Percentiles rank a stretch among this genome's conserved stretches.
Conservation (phyloP, 2,329 filamentous ascomycete genomes). For the Shiraia sp. region DNA sequence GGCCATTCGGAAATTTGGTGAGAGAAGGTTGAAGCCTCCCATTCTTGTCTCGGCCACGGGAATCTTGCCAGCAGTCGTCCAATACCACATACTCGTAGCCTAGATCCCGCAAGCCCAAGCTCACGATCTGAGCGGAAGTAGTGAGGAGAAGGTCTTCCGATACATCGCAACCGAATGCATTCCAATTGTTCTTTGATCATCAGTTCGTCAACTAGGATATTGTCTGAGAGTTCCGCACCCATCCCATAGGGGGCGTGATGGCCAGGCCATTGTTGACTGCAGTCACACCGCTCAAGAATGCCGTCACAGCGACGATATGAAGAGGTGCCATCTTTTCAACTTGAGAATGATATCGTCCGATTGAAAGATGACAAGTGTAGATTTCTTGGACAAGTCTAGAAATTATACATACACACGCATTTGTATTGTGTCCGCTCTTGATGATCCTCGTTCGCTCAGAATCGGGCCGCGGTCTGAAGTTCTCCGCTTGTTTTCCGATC, state of each 20-base stretch:
- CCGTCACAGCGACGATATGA: slow-evolving; percentile 13
- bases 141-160: slow-evolving; percentile 33
- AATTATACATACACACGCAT: too few relatives aligned
- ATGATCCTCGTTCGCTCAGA: too few relatives aligned
- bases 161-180: slow-evolving; percentile 30
- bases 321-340: slow-evolving; percentile 11
- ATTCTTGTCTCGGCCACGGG: slow-evolving; percentile 51
- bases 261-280: slow-evolving; percentile 31
- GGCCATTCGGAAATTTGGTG: slow-evolving; percentile 66
- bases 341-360: too few relatives aligned
- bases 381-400: too few relatives aligned
- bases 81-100: slow-evolving; percentile 57
- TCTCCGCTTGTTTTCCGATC: too few relatives aligned
- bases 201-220: neutral
- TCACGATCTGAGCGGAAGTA: slow-evolving; percentile 26
- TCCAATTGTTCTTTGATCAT: slow-evolving; percentile 27
- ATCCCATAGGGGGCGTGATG: slow-evolving; percentile 27
- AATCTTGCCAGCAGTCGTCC: slow-evolving; percentile 62
- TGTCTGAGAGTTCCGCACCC: slow-evolving; percentile 10
- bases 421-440: too few relatives aligned
- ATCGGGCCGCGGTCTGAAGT: too few relatives aligned
- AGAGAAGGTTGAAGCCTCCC: slow-evolving; percentile 42
- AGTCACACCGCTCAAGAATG: slow-evolving; percentile 14
- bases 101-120: slow-evolving; percentile 31
- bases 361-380: too few relatives aligned